These are phyloP conservation scores for Moringa oleifera DNA, from an alignment of 345 rosid species.

Conservation along the genomic window DNA sequence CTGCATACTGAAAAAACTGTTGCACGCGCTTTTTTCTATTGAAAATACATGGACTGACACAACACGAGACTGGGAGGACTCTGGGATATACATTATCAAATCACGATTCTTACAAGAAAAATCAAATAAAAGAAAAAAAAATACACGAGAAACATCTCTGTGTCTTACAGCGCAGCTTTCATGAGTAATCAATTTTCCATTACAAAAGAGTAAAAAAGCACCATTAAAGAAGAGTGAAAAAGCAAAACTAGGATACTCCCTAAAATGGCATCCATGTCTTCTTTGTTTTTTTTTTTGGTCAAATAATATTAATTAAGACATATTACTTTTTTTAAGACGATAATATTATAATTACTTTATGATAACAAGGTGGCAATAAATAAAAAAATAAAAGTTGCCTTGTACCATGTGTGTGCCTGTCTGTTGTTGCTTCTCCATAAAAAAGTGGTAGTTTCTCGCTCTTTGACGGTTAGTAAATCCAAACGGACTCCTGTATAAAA, in stretches of 20 bases:
- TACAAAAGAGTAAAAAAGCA: not conserved
- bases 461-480: conserved; percentile 13
- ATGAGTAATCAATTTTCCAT: conserved; percentile 17
- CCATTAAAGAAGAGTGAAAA: conserved; percentile 5
- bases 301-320: conserved; percentile 1
- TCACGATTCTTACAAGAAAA: not conserved
- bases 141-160: conserved; percentile 15
- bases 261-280: conserved; percentile 56
- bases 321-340: not conserved
- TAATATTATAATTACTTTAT: conserved; percentile 3
- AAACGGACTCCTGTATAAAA: not conserved
- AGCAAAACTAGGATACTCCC: conserved; percentile 49
- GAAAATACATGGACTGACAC: not conserved
- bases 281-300: too few relatives aligned
- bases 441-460: conserved; percentile 11
- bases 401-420: conserved; percentile 10
- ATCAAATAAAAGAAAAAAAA: not conserved
- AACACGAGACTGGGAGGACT: too few relatives aligned
- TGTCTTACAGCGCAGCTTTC: conserved; percentile 26
- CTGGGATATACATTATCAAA: conserved; percentile 19
- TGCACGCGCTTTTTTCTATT: not conserved
- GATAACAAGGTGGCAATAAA: not conserved
- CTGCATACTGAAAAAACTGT: not conserved
- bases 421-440: conserved; percentile 17
- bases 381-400: not conserved